Conservation (phyloP, 2,329 filamentous ascomycete species). For the Colletotrichum filicis region DNA sequence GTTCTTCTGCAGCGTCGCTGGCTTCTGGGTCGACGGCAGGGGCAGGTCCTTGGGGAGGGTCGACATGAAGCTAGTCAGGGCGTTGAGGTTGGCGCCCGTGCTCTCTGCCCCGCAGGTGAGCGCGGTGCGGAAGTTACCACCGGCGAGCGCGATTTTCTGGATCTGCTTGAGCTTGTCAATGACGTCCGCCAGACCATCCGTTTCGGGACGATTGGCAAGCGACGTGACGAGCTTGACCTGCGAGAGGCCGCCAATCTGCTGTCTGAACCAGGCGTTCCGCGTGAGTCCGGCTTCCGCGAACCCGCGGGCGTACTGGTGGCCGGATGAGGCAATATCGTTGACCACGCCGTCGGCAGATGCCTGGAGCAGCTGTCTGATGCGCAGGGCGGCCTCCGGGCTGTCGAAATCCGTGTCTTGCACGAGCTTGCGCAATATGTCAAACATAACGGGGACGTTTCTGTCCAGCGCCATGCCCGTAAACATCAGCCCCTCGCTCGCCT, state of each 20-base stretch:
- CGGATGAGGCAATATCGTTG: conserved; percentile 90
- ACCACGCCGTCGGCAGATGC: conserved; percentile 89
- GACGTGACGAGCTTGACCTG: conserved; percentile 88
- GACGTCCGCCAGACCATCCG: conserved; percentile 78
- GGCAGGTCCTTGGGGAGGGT: conserved; percentile 59
- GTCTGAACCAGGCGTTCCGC: conserved; percentile 75
- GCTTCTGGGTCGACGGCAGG: conserved; percentile 46
- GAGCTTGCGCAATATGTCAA: conserved; percentile 82
- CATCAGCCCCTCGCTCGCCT: conserved; percentile 82
- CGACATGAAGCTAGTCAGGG: conserved; percentile 77
- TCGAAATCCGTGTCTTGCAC: conserved; percentile 92
- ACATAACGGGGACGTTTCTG: conserved; percentile 90
- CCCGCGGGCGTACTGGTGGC: conserved; percentile 86
- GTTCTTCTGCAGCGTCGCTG: conserved; percentile 54
- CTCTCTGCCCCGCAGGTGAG: conserved; percentile 87
- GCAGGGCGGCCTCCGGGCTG: conserved; percentile 80
- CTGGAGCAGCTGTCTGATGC: conserved; percentile 88
- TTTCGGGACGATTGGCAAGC: conserved; percentile 77
- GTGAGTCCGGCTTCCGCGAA: conserved; percentile 86
- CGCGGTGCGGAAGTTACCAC: conserved; percentile 77
- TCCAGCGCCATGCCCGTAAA: conserved; percentile 91
- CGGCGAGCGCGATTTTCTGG: conserved; percentile 80
- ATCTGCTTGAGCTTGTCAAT: conserved; percentile 88
- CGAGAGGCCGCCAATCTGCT: conserved; percentile 90
- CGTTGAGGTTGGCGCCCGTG: conserved; percentile 74